Base-by-base conservation (phyloP, 257 asterid genomes). In the Solanum chiquidenum region DNA sequence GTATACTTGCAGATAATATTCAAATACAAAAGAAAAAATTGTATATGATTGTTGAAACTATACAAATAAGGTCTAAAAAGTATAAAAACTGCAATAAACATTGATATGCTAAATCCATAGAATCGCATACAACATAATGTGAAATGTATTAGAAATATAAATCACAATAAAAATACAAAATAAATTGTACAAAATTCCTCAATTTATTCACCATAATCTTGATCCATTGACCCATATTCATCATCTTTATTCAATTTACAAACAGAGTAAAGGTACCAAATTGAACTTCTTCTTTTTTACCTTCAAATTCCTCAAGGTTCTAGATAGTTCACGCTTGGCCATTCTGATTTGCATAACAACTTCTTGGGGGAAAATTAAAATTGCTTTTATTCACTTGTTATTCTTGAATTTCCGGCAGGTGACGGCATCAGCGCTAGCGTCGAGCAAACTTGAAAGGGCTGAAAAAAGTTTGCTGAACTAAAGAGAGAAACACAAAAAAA, bases 251-350 rank as follows among this genome's bases (percentile, higher is more conserved):
- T 77, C 6, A 77, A 25, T 42, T 77, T n/a, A 25, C 84, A 42
- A 7, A 25, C 9, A 25, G 0, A 18, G 20, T 77, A 42, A 77
- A 44, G n/a, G 35, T 9, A 77, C 7, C 13, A 38, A 38, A 55
- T 38, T 7, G 83, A 72, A 9, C 44, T 34, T 5, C 21, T 79
- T 88, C 10, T 34, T 4, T n/a, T 75, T 87, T 89, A 95, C 98
- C 98, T 95, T 95, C 91, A 94, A 91, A 94, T 92, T 96, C 92
- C 90, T 95, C 87, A 96, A 88, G 76, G 98, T 96, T 88, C 91
- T 90, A 73, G 98, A 96, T 4, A 96, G 89, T 92, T 94, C 98
- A 84, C 95, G 94, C 91, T 95, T 96, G 80, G 98, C 96, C 98
- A 96, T 96, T 72, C 89, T 52, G 14, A 86, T 33, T 64, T 85